Evolutionary conservation across 371 early-diverging fungal species (phyloP).

Genomic region (Phascolomyces articulosus): DNA sequence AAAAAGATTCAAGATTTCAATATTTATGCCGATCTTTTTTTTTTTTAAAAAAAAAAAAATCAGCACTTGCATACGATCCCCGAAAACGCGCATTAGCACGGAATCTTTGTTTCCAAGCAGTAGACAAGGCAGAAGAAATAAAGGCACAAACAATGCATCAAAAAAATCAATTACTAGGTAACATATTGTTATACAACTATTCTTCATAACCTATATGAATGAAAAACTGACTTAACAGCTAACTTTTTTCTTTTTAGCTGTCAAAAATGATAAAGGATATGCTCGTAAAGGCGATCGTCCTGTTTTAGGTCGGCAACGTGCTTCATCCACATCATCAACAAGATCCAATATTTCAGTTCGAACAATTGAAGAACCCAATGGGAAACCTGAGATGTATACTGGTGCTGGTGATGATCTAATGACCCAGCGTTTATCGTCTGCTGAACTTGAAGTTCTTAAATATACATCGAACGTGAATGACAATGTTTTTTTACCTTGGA

Average conservation of each 20-base stretch:
- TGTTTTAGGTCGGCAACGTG: slow-evolving; percentile 18
- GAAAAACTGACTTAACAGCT: too few relatives aligned
- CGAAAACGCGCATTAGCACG: slow-evolving; percentile 12
- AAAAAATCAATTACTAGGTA: slow-evolving; percentile 23
- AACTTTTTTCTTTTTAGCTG: slow-evolving; percentile 3
- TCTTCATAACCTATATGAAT: too few relatives aligned
- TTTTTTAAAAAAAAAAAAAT: background rate
- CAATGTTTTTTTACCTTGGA: slow-evolving; percentile 78
- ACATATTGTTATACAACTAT: background rate
- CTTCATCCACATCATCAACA: slow-evolving; percentile 24
- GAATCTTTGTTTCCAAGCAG: slow-evolving; percentile 33
- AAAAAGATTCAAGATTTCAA: too few relatives aligned
- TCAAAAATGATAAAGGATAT: slow-evolving; percentile 15
- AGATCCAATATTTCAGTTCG: slow-evolving; percentile 12
- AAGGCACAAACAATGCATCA: slow-evolving; percentile 30
- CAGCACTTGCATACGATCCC: slow-evolving; percentile 13
- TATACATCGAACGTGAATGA: slow-evolving; percentile 74
- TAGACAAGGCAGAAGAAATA: slow-evolving; percentile 41
- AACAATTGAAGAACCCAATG: background rate
- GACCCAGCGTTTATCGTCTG: slow-evolving; percentile 32
- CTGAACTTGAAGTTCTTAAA: slow-evolving; percentile 68
- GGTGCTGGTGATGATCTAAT: slow-evolving; percentile 16
- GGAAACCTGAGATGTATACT: slow-evolving; percentile 1
- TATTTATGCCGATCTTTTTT: too few relatives aligned
- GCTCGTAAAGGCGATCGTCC: slow-evolving; percentile 6